Base-by-base conservation (phyloP, 2,329 filamentous ascomycete species). In the Paracamarosporium sp. region DNA sequence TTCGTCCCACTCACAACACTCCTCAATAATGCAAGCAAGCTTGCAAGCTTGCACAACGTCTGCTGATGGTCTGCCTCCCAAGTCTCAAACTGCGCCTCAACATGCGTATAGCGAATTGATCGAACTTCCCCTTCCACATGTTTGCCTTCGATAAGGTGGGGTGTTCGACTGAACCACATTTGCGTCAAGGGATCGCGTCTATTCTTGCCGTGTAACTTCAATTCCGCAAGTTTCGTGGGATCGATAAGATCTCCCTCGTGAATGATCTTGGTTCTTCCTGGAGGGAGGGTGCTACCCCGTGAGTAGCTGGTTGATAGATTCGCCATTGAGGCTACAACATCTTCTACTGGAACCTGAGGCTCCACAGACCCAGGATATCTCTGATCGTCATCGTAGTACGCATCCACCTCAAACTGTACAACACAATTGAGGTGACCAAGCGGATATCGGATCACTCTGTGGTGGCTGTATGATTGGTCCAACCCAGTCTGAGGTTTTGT, bases 121-220 rank as follows among this genome's bases (percentile, higher is more conserved):
- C 57, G 35, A 15, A 67, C 54, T 5, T 41, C 50, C 5, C 63
- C 62, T 7, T 59, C 33, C 8, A 55, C 35, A 41, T 69, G 61
- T 20, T 60, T 59, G 3, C 67, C 62, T 9, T 55, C 53, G 45
- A 65, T 56, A 9, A 65, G 62, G 46, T 61, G 58, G 1, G 63
- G 66, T 9, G 60, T 68, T 28, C 67, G 62, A 2, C 65, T 66
- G 40, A 70, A 65, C 63, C 63, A 70, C 3, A 67, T 55, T 48
- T 70, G 66, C 13, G 63, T 60, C 5, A 61, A 46, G 17, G 55
- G 45, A 8, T 41, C 35, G 9, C 57, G 24, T n/a, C 28, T 54
- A 22, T 40, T 33, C 1, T 8, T 4, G 30, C 56, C 58, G 38
- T 56, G 56, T 1, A 56, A 41, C 55, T 70, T 70, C 9, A 68